Base-by-base conservation (phyloP, 2,329 filamentous ascomycete species). In the Lachnellula hyalina region DNA sequence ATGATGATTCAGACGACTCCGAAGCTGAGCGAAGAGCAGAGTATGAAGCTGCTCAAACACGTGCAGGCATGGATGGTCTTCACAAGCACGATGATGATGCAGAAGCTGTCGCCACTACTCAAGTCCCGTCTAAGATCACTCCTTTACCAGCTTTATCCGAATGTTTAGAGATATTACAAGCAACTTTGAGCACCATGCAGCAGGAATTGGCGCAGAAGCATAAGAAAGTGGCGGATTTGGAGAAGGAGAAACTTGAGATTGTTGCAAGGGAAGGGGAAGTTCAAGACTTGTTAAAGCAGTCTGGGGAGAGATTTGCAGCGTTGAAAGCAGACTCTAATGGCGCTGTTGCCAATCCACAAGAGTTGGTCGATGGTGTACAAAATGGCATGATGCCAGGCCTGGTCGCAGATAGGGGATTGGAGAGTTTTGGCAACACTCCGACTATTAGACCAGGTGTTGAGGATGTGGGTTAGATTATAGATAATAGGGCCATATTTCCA, bases 1-100 rank as follows among this genome's bases (percentile, higher is more conserved):
- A 80, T 2, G 83, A 83, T 7, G 84, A 79, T 6, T 84, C 80
- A 1, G 81, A 81, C n/a, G 89, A 93, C 52, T 85, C 83, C 21
- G 83, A 86, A 45, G 84, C 83, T 0, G 84, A 86, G 67, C 80
- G 87, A 15, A 84, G 85, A 54, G 89, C 87, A 2, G 92, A 90
- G 0, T 97, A 96, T 72, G 92, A 96, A 71, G 83, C 85, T 11
- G 86, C 89, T 4, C 93, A 97, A 73, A 92, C 89, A 8, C 82
- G 87, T 19, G 88, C 89, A 3, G 93, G 90, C n/a, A 87, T 94
- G 74, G 92, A 93, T 64, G 87, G 85, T 0, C 66, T 87, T 21
- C 73, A 76, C 65, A 78, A 77, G 64, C 75, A 68, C 14, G 70
- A 73, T 46, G 70, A 70, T 45, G 63, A 74, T 38, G 73, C 73